Evolutionary conservation across 441 rosid genomes (phyloP), one percentile per base, ranked within the genome.

Genomic region (Gossypium armourianum): DNA sequence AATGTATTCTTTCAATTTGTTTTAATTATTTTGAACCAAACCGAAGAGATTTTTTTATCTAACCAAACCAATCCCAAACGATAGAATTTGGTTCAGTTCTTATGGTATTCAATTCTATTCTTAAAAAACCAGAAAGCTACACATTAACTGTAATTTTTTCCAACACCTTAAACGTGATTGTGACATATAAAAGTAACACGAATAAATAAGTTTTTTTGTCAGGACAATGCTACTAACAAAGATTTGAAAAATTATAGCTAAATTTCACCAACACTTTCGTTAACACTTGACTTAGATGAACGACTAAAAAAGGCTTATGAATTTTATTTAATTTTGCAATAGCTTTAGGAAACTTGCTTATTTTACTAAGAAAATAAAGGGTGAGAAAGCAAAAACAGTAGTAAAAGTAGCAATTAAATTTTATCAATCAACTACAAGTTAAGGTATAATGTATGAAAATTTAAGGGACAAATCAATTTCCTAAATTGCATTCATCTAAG

Each of bases 141-240:
- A 36, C 43, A 36, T 36, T 7, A 36, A 36, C 43, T 0, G 10
- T 36, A 36, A 36, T 7, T 7, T 36, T 36, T 36, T 36, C 43
- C 43, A 7, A 36, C 43, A 2, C 53, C 16, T n/a, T 49, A 49
- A 47, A n/a, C 15, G 5, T 13, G 1, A 47, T 47, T 13, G 15
- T 12, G 6, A 47, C 53, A n/a, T 13, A 16, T 26, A 59, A 2
- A 13, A 26, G 10, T 58, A 49, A 49, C 53, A 49, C 28, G 1
- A 71, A 78, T 20, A 12, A 32, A 57, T 57, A 56, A 56, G 15
- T 26, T 58, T 4, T 58, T 58, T n/a, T 49, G 4, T 58, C 63
- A 6, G 15, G 43, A 6, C 12, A 59, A 58, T 0, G 43, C 17
- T 2, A 24, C 63, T 58, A 58, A 24, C 17, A 26, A 58, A 58